phyloP scores from a whole-genome alignment of 2,329 filamentous ascomycete genomes.

The Trichothecium roseum region DNA sequence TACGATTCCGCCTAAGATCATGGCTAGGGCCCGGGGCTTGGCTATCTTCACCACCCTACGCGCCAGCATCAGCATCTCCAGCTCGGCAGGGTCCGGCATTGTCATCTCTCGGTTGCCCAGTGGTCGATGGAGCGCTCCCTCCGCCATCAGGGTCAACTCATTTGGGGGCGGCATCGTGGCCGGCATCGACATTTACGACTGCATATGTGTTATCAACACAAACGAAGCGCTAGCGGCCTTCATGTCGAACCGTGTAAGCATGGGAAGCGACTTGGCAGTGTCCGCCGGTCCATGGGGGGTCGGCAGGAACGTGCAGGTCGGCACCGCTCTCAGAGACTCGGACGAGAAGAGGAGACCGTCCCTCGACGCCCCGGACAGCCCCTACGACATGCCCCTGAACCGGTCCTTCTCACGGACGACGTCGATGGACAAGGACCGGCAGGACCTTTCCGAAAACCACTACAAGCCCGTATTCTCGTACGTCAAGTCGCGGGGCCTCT shows the following conservation, averaged over 20 bases:
- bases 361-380: not conserved
- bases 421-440: too few relatives aligned
- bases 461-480: constrained; percentile 48
- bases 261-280: constrained; percentile 70
- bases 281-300: constrained; percentile 60
- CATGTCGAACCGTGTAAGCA: constrained; percentile 60
- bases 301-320: constrained; percentile 61
- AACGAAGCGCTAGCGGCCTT: constrained; percentile 67
- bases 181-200: constrained; percentile 82
- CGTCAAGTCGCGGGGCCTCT: constrained; percentile 81
- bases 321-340: constrained; percentile 3
- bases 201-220: constrained; percentile 77
- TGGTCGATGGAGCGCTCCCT: constrained; percentile 69
- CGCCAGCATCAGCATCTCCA: constrained; percentile 53
- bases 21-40: constrained; percentile 55
- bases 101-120: constrained; percentile 52
- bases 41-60: constrained; percentile 66
- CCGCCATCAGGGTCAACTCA: constrained; percentile 72
- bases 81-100: constrained; percentile 57
- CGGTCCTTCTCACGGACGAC: too few relatives aligned
- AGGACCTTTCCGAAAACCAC: too few relatives aligned
- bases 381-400: not conserved
- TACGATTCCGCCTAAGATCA: constrained; percentile 47
- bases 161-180: constrained; percentile 70
- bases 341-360: constrained; percentile 12